These are phyloP conservation scores for Candida dubliniensis DNA, from an alignment of 1,139 yeast genomes.

Conservation along the genomic window DNA sequence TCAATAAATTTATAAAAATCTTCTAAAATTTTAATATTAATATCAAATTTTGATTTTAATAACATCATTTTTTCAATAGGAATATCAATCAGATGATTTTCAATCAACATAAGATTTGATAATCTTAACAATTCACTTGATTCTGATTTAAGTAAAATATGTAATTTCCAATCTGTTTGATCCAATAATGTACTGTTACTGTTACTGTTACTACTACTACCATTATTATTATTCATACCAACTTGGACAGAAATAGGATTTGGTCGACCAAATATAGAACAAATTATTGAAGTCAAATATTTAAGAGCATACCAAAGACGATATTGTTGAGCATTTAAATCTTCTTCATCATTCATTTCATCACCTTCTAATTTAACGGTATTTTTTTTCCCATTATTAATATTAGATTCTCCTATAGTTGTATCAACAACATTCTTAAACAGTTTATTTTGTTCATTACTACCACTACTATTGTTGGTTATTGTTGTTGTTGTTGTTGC, in stretches of 20 bases:
- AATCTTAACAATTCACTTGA: conserved; percentile 49
- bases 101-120: conserved; percentile 53
- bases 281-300: conserved; percentile 47
- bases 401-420: conserved; percentile 14
- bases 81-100: conserved; percentile 50
- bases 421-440: conserved; percentile 12
- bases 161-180: conserved; percentile 23
- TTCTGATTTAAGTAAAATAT: conserved; percentile 42
- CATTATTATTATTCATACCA: conserved; percentile 36
- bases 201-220: no score
- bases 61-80: conserved; percentile 37
- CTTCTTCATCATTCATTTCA: conserved; percentile 24
- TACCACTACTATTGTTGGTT: no score
- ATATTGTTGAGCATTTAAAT: conserved; percentile 34
- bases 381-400: conserved; percentile 8
- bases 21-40: conserved; percentile 39
- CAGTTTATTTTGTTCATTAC: conserved; percentile 13
- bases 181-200: conserved; percentile 14
- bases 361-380: conserved; percentile 9
- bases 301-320: conserved; percentile 54
- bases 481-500: no score
- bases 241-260: conserved; percentile 56
- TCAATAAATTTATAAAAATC: not conserved
- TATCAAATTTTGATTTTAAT: conserved; percentile 41
- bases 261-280: conserved; percentile 56